These are phyloP conservation scores for Anthoceros angustus DNA, from an alignment of 225 moss, liverwort and hornwort genomes.

Conservation along the genomic window DNA sequence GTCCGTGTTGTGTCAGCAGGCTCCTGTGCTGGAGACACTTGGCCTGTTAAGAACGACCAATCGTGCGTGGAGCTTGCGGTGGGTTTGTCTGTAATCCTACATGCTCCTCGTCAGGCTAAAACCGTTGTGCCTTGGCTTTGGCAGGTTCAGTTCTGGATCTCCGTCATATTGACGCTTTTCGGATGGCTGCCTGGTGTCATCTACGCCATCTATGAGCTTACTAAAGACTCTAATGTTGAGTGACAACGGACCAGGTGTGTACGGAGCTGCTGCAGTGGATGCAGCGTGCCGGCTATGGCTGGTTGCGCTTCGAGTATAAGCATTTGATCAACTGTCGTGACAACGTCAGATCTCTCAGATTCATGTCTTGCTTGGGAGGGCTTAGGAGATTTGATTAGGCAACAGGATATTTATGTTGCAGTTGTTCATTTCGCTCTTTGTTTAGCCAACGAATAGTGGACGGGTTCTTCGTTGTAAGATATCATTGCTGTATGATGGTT, in stretches of 20 bases:
- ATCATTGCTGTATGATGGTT: too few relatives aligned
- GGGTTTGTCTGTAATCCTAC: neutral
- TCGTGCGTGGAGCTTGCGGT: neutral
- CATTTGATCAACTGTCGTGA: too few relatives aligned
- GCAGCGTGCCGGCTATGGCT: neutral
- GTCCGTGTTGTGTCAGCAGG: neutral
- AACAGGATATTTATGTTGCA: too few relatives aligned
- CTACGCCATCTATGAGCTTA: neutral
- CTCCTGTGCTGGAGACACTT: neutral
- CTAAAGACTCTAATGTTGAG: neutral
- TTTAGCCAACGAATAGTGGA: too few relatives aligned
- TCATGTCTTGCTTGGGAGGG: too few relatives aligned
- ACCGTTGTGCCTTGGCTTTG: neutral
- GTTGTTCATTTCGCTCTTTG: too few relatives aligned
- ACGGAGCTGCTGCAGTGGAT: neutral
- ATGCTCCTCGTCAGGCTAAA: neutral
- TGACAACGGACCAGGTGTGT: neutral
- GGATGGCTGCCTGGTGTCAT: neutral
- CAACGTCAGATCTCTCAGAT: too few relatives aligned
- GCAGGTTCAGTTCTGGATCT: conserved; percentile 3
- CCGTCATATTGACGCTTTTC: neutral
- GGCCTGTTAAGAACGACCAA: neutral
- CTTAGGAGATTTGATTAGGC: too few relatives aligned
- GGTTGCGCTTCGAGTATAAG: neutral
- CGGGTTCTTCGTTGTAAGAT: too few relatives aligned